Evolutionary conservation across 805 yeast species (phyloP), one percentile per base, ranked within the genome.

Genomic region (Cyberlindnera japonica): DNA sequence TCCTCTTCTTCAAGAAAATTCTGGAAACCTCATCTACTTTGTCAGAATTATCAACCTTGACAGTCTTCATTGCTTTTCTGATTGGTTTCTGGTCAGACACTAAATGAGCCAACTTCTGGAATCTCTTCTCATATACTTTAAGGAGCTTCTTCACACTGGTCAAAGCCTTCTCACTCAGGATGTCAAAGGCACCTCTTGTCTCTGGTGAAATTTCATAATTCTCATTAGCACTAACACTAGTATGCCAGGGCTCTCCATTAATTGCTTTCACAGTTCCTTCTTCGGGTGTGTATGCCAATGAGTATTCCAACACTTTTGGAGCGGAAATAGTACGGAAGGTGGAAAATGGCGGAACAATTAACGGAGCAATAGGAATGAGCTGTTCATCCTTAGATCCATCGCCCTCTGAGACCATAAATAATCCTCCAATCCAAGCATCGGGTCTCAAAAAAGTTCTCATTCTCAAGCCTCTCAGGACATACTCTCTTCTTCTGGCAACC

Each of bases 341-440:
- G n/a, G 12, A 17, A 4, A 6, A 13, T 12, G 6, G 10, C 17
- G 13, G n/a, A 11, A 7, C 24, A 4, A 20, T 5, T 4, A 37
- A 30, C 4, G 44, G 44, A 7, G 45, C 32, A 13, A 38, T 34
- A 3, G 46, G 40, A 3, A 4, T 16, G 15, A 38, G 39, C 11
- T 42, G 17, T 18, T 19, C 26, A 16, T 43, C 46, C 14, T 6
- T 12, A 4, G 46, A 31, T 3, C 46, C 46, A 23, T 43, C 40
- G 6, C 43, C 46, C 9, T 27, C 18, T 3, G 16, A 14, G 5
- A 38, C 21, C 9, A 14, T n/a, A 20, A 43, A 43, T 24, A 38
- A 33, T 3, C 46, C 46, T 18, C 38, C 46, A 18, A 34, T 33
- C 11, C 33, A 19, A 9, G 12, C 6, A 10, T 35, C 38, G 9